Evolutionary conservation across 148 eudicot genomes (phyloP).

Genomic region (Chenopodium album): DNA sequence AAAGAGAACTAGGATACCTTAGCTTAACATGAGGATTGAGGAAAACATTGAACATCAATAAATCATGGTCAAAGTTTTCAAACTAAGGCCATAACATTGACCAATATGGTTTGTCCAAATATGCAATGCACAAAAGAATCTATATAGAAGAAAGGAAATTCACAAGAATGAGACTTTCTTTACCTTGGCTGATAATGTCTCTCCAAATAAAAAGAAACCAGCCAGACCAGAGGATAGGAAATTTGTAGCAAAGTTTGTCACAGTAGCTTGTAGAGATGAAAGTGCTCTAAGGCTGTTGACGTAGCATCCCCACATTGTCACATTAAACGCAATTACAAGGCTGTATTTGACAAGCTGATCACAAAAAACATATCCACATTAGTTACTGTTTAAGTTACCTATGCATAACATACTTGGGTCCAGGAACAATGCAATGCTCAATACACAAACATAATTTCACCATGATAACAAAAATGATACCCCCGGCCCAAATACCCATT

Average conservation of each 20-base stretch:
- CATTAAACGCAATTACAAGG: conserved; percentile 64
- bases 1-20: neutral
- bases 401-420: too few relatives aligned
- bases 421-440: neutral
- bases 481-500: neutral
- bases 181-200: conserved; percentile 72
- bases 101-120: neutral
- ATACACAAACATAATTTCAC: neutral
- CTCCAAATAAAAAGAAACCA: conserved; percentile 82
- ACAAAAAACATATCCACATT: conserved; percentile 12
- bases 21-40: neutral
- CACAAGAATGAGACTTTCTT: conserved; percentile 7
- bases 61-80: neutral
- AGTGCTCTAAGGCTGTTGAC: conserved; percentile 88
- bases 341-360: conserved; percentile 66
- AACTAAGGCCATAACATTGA: neutral
- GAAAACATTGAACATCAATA: neutral
- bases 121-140: neutral
- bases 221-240: conserved; percentile 90
- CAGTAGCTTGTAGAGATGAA: conserved; percentile 98
- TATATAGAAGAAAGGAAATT: neutral
- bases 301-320: conserved; percentile 95
- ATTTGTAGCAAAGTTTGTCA: conserved; percentile 84
- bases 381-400: neutral
- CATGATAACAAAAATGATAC: neutral